A percentile compares a stretch with the other conserved stretches of the same genome.
Evolutionary conservation across 495 filamentous ascomycete genomes (phyloP).

Genomic region (Lophiotrema nucula): DNA sequence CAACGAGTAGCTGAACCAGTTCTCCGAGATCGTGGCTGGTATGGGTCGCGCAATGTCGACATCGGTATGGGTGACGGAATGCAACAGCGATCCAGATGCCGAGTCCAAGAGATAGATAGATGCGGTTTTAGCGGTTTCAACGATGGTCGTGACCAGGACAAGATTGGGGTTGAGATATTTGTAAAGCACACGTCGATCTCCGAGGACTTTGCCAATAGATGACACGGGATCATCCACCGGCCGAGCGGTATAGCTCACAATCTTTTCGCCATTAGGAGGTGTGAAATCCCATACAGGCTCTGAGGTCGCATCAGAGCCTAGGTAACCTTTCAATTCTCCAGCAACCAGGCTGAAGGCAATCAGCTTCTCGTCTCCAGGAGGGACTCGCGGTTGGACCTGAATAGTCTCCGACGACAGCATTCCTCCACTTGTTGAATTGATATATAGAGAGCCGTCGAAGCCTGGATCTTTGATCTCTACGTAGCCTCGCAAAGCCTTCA

Average conservation of each 20-base stretch:
- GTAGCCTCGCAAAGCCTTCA: constrained; percentile 44
- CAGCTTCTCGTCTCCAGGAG: neutral
- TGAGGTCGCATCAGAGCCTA: constrained; percentile 7
- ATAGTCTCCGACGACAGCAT: constrained; percentile 12
- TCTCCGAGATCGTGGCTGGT: constrained; percentile 76
- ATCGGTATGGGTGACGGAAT: constrained; percentile 65
- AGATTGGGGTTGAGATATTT: constrained; percentile 95
- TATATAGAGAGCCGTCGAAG: constrained; percentile 11
- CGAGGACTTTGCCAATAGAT: constrained; percentile 90
- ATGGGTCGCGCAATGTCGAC: constrained; percentile 77
- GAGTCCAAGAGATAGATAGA: constrained; percentile 83
- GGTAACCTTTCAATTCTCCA: constrained; percentile 34
- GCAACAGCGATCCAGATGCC: constrained; percentile 74
- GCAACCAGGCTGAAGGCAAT: constrained; percentile 36
- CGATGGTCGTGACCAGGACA: constrained; percentile 69
- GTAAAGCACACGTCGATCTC: constrained; percentile 88
- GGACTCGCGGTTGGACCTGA: neutral
- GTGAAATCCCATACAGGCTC: constrained; percentile 67
- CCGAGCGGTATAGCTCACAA: constrained; percentile 63
- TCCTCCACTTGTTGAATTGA: constrained; percentile 33
- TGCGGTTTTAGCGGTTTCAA: constrained; percentile 55
- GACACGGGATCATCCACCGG: constrained; percentile 82
- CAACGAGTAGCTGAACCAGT: constrained; percentile 94
- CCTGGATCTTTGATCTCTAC: constrained; percentile 53
- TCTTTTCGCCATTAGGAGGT: constrained; percentile 62